Evolutionary conservation across 164 flowering plant species (phyloP).

Genomic region (Stephania japonica): DNA sequence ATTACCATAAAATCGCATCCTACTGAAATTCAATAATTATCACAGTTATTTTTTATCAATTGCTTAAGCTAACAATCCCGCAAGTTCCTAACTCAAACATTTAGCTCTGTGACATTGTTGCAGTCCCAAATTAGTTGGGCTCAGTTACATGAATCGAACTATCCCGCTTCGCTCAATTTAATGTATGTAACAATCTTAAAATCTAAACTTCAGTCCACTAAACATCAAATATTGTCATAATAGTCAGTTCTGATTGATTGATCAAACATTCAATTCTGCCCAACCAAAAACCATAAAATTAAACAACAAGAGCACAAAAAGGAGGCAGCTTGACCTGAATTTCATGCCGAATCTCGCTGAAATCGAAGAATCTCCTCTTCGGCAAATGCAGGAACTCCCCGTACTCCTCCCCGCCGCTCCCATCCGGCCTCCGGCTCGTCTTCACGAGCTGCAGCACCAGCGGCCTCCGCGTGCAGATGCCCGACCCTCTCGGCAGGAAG

Average conservation of each 20-base stretch:
- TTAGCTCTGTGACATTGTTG: too few species aligned
- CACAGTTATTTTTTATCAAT: background rate
- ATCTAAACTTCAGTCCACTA: too few species aligned
- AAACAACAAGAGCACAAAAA: background rate
- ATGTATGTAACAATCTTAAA: too few species aligned
- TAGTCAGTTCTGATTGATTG: background rate
- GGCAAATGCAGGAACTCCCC: conserved; percentile 90
- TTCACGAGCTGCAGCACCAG: conserved; percentile 85
- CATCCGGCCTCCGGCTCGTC: conserved; percentile 48
- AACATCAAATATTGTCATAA: too few species aligned
- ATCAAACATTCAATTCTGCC: background rate
- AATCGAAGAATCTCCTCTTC: conserved; percentile 60
- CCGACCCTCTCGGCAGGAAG: conserved; percentile 77
- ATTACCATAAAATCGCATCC: background rate
- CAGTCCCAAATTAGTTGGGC: background rate
- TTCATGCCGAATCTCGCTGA: conserved; percentile 70
- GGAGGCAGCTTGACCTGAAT: conserved; percentile 54
- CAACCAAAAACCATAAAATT: background rate
- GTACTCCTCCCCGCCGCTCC: conserved; percentile 66
- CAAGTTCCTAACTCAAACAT: background rate
- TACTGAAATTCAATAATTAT: background rate
- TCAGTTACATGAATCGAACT: background rate
- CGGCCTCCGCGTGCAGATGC: conserved; percentile 91
- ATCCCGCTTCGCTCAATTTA: background rate
- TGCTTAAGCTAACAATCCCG: background rate